These are phyloP conservation scores for Diaporthe ampelina DNA, from an alignment of 2,329 filamentous ascomycete genomes.

Conservation along the genomic window DNA sequence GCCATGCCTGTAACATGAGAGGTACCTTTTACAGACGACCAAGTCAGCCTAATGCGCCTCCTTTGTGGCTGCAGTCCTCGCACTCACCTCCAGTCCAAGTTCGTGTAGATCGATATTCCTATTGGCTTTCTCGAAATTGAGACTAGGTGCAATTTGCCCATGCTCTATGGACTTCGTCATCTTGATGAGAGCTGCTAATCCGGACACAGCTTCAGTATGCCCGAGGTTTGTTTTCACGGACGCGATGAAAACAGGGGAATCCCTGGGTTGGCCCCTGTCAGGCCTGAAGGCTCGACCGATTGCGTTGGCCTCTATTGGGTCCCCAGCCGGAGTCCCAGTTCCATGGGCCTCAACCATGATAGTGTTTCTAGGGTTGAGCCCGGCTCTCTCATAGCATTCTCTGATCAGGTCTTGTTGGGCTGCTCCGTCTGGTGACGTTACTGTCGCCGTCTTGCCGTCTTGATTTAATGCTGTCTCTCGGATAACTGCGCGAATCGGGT, in stretches of 20 bases:
- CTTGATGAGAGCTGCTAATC: not conserved
- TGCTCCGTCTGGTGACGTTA: constrained; percentile 40
- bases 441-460: constrained; percentile 48
- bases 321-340: not conserved
- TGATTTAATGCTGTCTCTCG: constrained; percentile 46
- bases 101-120: constrained; percentile 32
- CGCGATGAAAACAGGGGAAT: constrained; percentile 45
- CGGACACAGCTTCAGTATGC: not conserved
- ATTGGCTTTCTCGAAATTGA: constrained; percentile 41
- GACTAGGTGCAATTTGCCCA: constrained; percentile 45
- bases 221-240: constrained; percentile 50
- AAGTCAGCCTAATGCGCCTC: not conserved
- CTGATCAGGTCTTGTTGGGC: constrained; percentile 56
- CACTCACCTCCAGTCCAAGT: constrained; percentile 19
- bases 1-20: not conserved
- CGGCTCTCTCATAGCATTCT: constrained; percentile 59
- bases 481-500: constrained; percentile 42
- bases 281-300: constrained; percentile 31
- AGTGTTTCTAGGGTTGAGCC: constrained; percentile 59
- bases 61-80: rapidly evolving
- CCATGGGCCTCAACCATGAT: constrained; percentile 1
- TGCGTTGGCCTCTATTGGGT: not conserved
- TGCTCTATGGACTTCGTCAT: not conserved
- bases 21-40: not conserved
- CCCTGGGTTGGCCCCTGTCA: not conserved